These are phyloP conservation scores for Uronychia setigera DNA, from an alignment of 73 alveolate species.

Conservation along the genomic window DNA sequence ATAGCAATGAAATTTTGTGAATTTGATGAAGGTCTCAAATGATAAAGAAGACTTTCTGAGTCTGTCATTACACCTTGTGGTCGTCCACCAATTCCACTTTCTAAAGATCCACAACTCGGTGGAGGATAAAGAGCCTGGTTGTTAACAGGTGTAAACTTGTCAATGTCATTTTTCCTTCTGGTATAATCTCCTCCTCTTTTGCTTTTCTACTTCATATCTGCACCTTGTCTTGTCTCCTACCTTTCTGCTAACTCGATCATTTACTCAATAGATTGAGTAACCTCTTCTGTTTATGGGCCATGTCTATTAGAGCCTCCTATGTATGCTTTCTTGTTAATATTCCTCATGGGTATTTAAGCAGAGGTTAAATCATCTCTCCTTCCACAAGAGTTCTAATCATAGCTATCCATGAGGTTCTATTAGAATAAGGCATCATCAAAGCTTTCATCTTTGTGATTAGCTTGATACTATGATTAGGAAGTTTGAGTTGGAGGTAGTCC, in stretches of 20 bases:
- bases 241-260: no score
- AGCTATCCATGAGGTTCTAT: neutral
- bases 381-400: neutral
- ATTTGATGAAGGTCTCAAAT: neutral
- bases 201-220: no score
- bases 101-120: no score
- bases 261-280: no score
- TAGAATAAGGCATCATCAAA: neutral
- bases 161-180: no score
- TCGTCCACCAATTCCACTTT: no score
- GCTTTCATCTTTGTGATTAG: neutral
- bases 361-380: neutral
- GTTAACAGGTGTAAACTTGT: neutral
- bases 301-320: neutral
- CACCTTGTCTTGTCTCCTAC: no score
- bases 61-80: neutral
- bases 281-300: no score
- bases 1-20: neutral
- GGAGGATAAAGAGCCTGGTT: neutral
- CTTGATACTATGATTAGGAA: neutral
- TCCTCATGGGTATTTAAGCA: neutral
- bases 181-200: no score
- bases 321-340: neutral
- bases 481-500: neutral
- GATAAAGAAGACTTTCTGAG: neutral